These are phyloP conservation scores for Acer yangbiense DNA, from an alignment of 345 rosid species.

Conservation along the genomic window DNA sequence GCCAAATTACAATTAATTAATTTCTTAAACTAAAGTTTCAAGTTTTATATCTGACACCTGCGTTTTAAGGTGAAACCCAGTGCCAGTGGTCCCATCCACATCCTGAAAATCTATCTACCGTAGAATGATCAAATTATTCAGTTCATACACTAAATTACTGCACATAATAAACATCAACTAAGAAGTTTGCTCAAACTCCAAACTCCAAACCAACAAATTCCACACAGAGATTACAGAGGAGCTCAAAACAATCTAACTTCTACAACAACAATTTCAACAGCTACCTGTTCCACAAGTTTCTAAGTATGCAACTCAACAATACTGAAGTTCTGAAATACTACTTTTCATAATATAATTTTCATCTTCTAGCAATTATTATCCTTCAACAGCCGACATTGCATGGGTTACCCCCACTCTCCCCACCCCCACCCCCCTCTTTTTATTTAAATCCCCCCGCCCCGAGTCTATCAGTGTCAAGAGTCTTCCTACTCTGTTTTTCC, in stretches of 20 bases:
- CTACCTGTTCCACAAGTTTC: not conserved
- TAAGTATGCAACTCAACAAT: not conserved
- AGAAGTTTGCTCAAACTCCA: slow-evolving; percentile 4
- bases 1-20: not conserved
- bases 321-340: not conserved
- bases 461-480: no score
- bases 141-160: not conserved
- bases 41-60: not conserved
- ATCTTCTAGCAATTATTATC: not conserved
- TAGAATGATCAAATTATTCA: not conserved
- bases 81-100: not conserved
- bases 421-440: no score
- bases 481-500: no score
- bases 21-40: not conserved
- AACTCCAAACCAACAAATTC: not conserved
- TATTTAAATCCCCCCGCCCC: no score
- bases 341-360: not conserved
- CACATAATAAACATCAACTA: not conserved
- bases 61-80: not conserved
- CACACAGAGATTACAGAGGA: not conserved
- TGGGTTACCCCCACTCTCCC: no score
- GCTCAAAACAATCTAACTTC: not conserved
- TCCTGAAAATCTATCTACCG: not conserved
- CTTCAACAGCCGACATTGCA: not conserved
- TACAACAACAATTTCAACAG: not conserved